Evolutionary conservation across 163 green algal genomes (phyloP).

Genomic region (Prototheca wickerhamii): DNA sequence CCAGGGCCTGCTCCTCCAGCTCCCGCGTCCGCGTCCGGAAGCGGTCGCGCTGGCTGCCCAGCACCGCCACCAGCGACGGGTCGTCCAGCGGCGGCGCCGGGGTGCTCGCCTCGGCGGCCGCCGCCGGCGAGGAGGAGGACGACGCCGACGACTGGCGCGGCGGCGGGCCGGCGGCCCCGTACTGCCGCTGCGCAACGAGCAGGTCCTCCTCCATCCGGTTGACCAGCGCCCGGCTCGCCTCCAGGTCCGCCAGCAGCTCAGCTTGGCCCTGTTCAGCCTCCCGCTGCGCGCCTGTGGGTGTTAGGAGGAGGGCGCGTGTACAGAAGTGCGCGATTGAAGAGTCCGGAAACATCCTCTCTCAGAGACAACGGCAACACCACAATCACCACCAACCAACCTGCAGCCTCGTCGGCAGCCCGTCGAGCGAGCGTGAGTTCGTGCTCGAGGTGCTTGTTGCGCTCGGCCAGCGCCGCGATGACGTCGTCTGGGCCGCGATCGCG

Average conservation of each 20-base stretch:
- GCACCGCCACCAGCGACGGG: conserved; percentile 59
- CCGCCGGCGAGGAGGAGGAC: conserved; percentile 2
- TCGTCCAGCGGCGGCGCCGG: conserved; percentile 7
- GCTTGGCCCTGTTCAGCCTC: conserved; percentile 2
- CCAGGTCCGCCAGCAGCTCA: conserved; percentile 30
- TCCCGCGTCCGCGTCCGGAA: conserved; percentile 49
- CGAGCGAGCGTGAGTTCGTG: conserved; percentile 68
- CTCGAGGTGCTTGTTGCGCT: conserved; percentile 72
- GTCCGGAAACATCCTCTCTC: background rate
- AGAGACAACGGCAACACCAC: no score
- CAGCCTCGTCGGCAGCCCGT: conserved; percentile 46
- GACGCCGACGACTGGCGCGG: background rate
- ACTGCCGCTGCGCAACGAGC: conserved; percentile 29
- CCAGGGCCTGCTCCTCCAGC: conserved; percentile 45
- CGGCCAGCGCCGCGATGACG: conserved; percentile 62
- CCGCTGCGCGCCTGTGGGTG: background rate
- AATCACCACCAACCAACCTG: conserved; percentile 11
- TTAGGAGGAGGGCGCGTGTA: no score
- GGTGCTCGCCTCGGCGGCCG: background rate
- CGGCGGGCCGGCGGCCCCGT: background rate
- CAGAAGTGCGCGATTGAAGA: no score
- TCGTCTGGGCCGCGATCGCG: background rate
- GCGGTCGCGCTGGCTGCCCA: conserved; percentile 74
- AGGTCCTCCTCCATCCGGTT: conserved; percentile 71
- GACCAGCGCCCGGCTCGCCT: conserved; percentile 38